Evolutionary conservation across 352 stramenopile genomes (phyloP).

Genomic region (Globisporangium cylindrosporum): DNA sequence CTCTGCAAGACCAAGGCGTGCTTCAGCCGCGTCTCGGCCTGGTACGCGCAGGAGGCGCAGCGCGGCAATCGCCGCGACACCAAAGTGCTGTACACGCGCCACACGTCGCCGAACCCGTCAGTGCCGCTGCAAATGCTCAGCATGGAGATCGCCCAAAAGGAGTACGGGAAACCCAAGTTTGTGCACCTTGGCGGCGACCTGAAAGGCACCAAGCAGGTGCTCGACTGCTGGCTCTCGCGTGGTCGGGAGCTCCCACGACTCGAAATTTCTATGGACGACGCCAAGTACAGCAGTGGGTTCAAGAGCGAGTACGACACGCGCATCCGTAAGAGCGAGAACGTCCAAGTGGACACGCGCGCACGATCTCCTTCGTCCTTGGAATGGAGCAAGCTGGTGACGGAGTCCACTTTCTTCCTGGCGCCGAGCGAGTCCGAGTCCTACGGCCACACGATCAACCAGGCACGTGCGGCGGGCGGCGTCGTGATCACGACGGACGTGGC

Average conservation of each 20-base stretch:
- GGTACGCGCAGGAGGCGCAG: conserved; percentile 50
- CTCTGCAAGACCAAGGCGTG: conserved; percentile 59
- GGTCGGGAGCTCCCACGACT: conserved; percentile 38
- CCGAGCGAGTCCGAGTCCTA: conserved; percentile 57
- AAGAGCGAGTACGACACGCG: conserved; percentile 19
- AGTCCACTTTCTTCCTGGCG: conserved; percentile 49
- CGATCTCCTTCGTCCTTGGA: conserved; percentile 17
- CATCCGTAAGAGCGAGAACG: conserved; percentile 25
- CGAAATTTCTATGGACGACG: conserved; percentile 32
- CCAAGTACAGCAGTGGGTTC: conserved; percentile 17
- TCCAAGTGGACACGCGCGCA: conserved; percentile 26
- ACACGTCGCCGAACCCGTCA: conserved; percentile 39
- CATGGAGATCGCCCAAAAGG: conserved; percentile 23
- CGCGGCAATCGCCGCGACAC: conserved; percentile 32
- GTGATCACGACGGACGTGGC: conserved; percentile 48
- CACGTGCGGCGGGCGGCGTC: conserved; percentile 37
- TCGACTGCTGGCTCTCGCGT: conserved; percentile 52
- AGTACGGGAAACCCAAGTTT: conserved; percentile 43
- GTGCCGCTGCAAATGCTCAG: conserved; percentile 21
- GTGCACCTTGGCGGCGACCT: conserved; percentile 43
- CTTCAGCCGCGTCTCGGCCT: conserved; percentile 34
- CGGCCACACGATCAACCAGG: conserved; percentile 68
- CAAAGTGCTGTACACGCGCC: conserved; percentile 46
- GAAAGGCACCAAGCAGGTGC: conserved; percentile 47
- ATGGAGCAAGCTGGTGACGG: conserved; percentile 41